Percentiles rank a stretch among this genome's conserved stretches.
These are phyloP conservation scores for Talaromyces sp. DNA, from an alignment of 2,329 filamentous ascomycete genomes.

Conservation along the genomic window DNA sequence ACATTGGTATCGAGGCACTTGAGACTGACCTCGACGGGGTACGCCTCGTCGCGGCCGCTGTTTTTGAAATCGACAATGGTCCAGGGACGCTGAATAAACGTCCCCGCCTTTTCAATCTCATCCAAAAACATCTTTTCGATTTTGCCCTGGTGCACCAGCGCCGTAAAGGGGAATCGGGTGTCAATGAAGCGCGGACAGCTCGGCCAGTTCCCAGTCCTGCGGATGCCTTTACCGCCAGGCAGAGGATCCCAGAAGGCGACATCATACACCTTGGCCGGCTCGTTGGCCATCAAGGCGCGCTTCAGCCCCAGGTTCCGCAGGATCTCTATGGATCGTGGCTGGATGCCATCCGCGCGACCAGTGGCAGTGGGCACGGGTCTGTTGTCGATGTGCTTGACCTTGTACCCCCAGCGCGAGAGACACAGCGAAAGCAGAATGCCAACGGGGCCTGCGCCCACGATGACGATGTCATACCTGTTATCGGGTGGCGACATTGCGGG, in stretches of 20 bases:
- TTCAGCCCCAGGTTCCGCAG: constrained; percentile 88
- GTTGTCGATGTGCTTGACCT: constrained; percentile 92
- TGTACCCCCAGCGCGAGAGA: constrained; percentile 88
- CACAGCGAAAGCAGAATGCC: constrained; percentile 84
- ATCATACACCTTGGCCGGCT: constrained; percentile 79
- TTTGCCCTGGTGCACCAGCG: constrained; percentile 58
- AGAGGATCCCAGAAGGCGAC: constrained; percentile 63
- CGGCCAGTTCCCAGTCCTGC: constrained; percentile 67
- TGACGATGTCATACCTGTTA: constrained; percentile 61
- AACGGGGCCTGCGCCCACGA: constrained; percentile 83
- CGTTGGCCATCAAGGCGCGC: constrained; percentile 77
- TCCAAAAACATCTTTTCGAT: constrained; percentile 60
- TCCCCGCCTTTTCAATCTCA: constrained; percentile 57
- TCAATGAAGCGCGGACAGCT: constrained; percentile 80
- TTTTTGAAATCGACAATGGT: constrained; percentile 59
- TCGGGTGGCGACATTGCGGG: constrained; percentile 8
- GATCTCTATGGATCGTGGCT: constrained; percentile 81
- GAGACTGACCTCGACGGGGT: constrained; percentile 75
- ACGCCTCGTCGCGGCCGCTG: constrained; percentile 58
- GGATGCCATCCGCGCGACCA: constrained; percentile 85
- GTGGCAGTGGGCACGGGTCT: constrained; percentile 78
- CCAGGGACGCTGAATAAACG: constrained; percentile 56
- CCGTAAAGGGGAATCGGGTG: constrained; percentile 60
- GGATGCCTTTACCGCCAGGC: constrained; percentile 50
- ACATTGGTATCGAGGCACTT: constrained; percentile 70